A percentile compares a stretch with the other conserved stretches of the same genome.
phyloP scores from a whole-genome alignment of 257 asterid genomes.

The Vinca minor region DNA sequence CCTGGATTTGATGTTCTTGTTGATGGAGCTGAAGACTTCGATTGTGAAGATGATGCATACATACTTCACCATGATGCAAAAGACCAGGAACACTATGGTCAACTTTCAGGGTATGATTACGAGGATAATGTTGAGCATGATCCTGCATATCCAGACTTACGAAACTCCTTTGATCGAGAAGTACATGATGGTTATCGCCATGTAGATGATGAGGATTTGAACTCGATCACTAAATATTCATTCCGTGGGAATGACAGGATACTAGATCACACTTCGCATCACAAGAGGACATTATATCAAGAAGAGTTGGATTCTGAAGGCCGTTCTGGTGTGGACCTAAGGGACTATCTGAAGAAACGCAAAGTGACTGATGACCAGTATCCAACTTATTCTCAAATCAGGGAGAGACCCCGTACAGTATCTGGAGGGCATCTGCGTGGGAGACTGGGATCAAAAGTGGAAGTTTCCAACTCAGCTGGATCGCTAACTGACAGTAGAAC shows the following conservation, averaged over 20 bases:
- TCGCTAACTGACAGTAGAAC: slow-evolving; percentile 4
- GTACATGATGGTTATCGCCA: slow-evolving; percentile 5
- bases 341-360: slow-evolving; percentile 26
- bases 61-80: slow-evolving; percentile 18
- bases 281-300: slow-evolving; percentile 9
- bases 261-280: slow-evolving; percentile 10
- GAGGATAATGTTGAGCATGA: slow-evolving; percentile 20
- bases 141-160: slow-evolving; percentile 21
- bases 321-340: slow-evolving; percentile 20
- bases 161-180: slow-evolving; percentile 11
- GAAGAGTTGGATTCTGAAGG: slow-evolving; percentile 9
- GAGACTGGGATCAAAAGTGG: slow-evolving; percentile 28
- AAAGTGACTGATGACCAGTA: slow-evolving; percentile 13
- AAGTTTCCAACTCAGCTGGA: slow-evolving; percentile 10
- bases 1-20: slow-evolving; percentile 42
- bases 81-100: slow-evolving; percentile 19
- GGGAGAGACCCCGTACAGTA: slow-evolving; percentile 10
- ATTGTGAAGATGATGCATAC: slow-evolving; percentile 23
- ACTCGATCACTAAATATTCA: background rate
- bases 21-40: slow-evolving; percentile 21
- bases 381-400: slow-evolving; percentile 11
- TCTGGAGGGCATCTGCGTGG: slow-evolving; percentile 13
- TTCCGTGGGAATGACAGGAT: slow-evolving; percentile 11
- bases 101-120: slow-evolving; percentile 19
- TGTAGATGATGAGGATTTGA: slow-evolving; percentile 9